Evolutionary conservation across 495 filamentous ascomycete species (phyloP).

Genomic region (Achaetomiella virescens): DNA sequence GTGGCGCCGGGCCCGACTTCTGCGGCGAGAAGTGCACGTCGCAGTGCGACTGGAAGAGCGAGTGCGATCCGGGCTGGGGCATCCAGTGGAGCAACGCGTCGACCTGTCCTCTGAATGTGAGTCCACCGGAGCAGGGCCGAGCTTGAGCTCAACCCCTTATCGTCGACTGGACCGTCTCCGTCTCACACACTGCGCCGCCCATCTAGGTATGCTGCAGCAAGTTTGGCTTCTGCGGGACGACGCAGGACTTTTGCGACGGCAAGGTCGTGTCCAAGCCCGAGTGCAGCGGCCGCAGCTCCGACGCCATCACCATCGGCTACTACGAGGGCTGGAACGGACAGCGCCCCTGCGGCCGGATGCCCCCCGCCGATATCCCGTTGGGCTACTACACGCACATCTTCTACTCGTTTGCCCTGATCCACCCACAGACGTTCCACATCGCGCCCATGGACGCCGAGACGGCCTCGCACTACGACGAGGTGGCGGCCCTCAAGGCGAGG

Average conservation of each 20-base stretch:
- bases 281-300: conserved; percentile 4
- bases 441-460: conserved; percentile 14
- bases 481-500: conserved; percentile 23
- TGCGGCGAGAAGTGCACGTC: conserved; percentile 18
- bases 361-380: conserved; percentile 7
- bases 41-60: conserved; percentile 13
- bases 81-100: conserved; percentile 1
- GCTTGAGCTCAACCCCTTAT: no score
- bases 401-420: conserved; percentile 17
- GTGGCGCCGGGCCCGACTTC: conserved; percentile 15
- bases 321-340: conserved; percentile 21
- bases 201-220: conserved; percentile 25
- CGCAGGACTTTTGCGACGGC: conserved; percentile 18
- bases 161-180: no score
- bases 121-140: no score
- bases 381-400: conserved; percentile 21
- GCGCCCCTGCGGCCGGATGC: conserved; percentile 16
- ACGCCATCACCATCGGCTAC: conserved; percentile 23
- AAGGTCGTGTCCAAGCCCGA: neutral
- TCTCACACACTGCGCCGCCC: neutral
- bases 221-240: conserved; percentile 26
- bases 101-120: neutral
- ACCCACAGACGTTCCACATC: conserved; percentile 11
- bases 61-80: conserved; percentile 23
- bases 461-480: neutral